Percentiles rank a stretch among this genome's conserved stretches.
phyloP scores from a whole-genome alignment of 768 basidiomycete species.

The Mycena maculata region DNA sequence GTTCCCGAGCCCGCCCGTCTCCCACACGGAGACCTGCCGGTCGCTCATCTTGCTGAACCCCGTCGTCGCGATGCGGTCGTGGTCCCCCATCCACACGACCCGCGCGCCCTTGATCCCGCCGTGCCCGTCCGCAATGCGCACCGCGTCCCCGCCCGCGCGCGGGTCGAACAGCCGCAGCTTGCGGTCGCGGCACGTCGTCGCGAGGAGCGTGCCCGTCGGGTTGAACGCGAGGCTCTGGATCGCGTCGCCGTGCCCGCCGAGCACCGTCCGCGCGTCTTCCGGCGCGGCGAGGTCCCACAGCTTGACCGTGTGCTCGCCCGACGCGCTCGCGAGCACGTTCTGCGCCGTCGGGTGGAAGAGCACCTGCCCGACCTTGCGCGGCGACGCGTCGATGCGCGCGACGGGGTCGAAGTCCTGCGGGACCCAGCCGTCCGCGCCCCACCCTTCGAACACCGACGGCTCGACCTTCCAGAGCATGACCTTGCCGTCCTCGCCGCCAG shows the following conservation, averaged over 20 bases:
- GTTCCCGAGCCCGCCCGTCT: constrained; percentile 78
- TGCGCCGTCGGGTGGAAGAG: constrained; percentile 92
- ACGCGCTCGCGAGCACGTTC: constrained; percentile 84
- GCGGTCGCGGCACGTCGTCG: constrained; percentile 92
- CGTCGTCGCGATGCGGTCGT: constrained; percentile 91
- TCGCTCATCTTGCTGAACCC: constrained; percentile 98
- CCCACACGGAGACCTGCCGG: constrained; percentile 91
- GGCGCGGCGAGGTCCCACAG: constrained; percentile 90
- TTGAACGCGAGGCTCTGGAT: constrained; percentile 91
- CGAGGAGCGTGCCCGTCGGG: constrained; percentile 81
- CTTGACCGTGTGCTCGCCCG: constrained; percentile 88
- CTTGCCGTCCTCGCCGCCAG: constrained; percentile 94
- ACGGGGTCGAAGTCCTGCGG: constrained; percentile 89
- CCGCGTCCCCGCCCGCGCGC: constrained; percentile 83
- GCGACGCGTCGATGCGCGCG: constrained; percentile 79
- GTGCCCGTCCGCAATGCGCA: constrained; percentile 87
- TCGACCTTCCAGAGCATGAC: constrained; percentile 92
- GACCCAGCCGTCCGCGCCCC: constrained; percentile 86
- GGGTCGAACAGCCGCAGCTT: constrained; percentile 94
- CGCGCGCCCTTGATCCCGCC: constrained; percentile 93
- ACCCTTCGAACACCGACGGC: constrained; percentile 75
- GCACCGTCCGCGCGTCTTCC: constrained; percentile 68
- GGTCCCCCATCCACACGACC: constrained; percentile 90
- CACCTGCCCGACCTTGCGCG: constrained; percentile 94
- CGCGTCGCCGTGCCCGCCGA: constrained; percentile 86